These are phyloP conservation scores for Boletus rubroflammeus DNA, from an alignment of 768 basidiomycete species.

Conservation along the genomic window DNA sequence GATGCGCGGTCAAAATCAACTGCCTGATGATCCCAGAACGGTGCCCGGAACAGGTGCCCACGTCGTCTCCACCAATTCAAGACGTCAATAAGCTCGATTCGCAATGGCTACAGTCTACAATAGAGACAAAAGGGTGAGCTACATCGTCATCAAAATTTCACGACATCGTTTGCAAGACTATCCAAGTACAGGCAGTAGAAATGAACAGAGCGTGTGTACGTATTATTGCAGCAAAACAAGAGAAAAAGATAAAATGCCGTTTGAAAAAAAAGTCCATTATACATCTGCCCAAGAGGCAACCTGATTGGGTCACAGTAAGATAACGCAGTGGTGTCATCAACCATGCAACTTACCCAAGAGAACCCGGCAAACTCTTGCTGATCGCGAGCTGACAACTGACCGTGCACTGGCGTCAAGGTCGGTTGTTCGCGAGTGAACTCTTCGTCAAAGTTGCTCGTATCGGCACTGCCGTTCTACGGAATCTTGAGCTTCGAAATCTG, in stretches of 20 bases:
- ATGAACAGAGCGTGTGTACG: slow-evolving; percentile 24
- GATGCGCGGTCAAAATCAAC: slow-evolving; percentile 53
- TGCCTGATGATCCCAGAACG: slow-evolving; percentile 32
- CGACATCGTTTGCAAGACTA: slow-evolving; percentile 30
- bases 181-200: slow-evolving; percentile 37
- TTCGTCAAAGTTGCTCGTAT: slow-evolving; percentile 93
- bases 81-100: slow-evolving; percentile 19
- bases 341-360: slow-evolving; percentile 66
- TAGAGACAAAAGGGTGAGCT: slow-evolving; percentile 15
- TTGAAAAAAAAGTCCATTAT: slow-evolving; percentile 28
- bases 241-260: slow-evolving; percentile 26
- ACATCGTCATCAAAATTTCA: slow-evolving; percentile 16
- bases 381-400: slow-evolving; percentile 82
- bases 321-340: background rate
- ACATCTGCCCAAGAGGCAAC: slow-evolving; percentile 59
- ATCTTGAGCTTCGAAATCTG: slow-evolving; percentile 6
- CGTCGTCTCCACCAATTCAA: slow-evolving; percentile 39
- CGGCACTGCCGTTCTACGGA: slow-evolving; percentile 72
- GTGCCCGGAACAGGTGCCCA: slow-evolving; percentile 72
- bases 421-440: slow-evolving; percentile 98
- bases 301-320: slow-evolving; percentile 4
- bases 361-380: slow-evolving; percentile 97
- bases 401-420: slow-evolving; percentile 95
- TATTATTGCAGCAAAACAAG: slow-evolving; percentile 35
- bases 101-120: background rate